Base-by-base conservation (phyloP, 2,329 filamentous ascomycete genomes). In the Dothideomycetes sp. region DNA sequence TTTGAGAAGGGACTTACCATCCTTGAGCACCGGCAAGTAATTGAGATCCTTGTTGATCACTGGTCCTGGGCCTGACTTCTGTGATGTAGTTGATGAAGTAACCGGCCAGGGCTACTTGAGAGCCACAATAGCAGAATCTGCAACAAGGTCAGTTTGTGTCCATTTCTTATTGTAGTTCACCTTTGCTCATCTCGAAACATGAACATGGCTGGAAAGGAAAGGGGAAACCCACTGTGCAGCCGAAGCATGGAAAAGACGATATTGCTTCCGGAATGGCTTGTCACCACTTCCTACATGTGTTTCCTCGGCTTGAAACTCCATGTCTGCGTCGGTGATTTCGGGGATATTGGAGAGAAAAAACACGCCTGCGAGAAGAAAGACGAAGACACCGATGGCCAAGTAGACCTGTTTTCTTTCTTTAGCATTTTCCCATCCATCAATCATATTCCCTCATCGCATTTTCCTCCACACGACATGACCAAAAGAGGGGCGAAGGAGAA, bases 51-150 rank as follows among this genome's bases (percentile, higher is more conserved):
- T 72, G 64, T 0, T 74, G 53, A 5, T 79, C 65, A 5, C 63
- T 56, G 9, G 80, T 71, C 15, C 62, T 61, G 2, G 69, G 58
- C 34, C 76, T 68, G 3, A 76, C 78, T 48, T 81, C 75, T 16
- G 65, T 70, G n/a, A 71, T 70, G 54, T 82, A 83, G 63, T 61
- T 60, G 47, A 61, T 63, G 49, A 62, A 62, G 34, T 62, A 57
- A 24, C 62, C 61, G 3, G 69, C 68, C 19, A 73, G 65, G 2
- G 66, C 71, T 4, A 73, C 65, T 53, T 94, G 86, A 0, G 82
- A 76, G 33, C 84, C 84, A 0, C 84, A 81, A 57, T 89, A 91
- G 57, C 78, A 84, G 61, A 88, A 88, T n/a, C n/a, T n/a, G n/a
- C n/a, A n/a, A n/a, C n/a, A n/a, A n/a, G n/a, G n/a, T n/a, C n/a